These are phyloP conservation scores for Petunia axillaris DNA, from an alignment of 257 asterid species.

Conservation along the genomic window DNA sequence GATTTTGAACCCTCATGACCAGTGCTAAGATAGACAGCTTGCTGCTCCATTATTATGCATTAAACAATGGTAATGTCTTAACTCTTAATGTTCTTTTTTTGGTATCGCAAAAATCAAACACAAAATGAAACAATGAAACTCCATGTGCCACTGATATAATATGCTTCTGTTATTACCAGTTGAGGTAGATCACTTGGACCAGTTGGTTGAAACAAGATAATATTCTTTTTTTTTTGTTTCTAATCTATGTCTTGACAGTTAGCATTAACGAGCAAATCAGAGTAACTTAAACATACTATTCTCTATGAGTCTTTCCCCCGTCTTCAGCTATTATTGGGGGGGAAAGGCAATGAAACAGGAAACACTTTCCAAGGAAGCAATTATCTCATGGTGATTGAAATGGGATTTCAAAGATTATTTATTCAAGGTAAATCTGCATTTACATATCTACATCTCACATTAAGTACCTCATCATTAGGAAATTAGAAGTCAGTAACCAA, in stretches of 20 bases:
- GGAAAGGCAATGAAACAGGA: not conserved
- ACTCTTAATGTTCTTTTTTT: not conserved
- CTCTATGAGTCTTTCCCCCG: not conserved
- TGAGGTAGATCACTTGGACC: not conserved
- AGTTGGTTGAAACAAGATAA: not conserved
- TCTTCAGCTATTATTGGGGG: not conserved
- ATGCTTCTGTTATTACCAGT: not conserved
- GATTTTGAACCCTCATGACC: no score
- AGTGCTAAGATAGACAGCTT: no score
- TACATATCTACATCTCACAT: conserved; percentile 1
- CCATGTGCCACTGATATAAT: not conserved
- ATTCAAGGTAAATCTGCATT: not conserved
- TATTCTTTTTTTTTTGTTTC: no score
- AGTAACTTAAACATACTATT: not conserved
- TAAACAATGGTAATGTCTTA: not conserved
- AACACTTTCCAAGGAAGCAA: not conserved
- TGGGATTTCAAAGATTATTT: conserved; percentile 7
- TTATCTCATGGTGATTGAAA: conserved; percentile 8
- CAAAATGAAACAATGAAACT: not conserved
- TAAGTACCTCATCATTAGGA: conserved; percentile 24
- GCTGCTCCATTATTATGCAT: not conserved
- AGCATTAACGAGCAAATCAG: not conserved
- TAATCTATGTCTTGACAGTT: not conserved
- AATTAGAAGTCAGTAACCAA: not conserved
- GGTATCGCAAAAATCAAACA: not conserved